Base-by-base conservation (phyloP, 306 rosid species). In the Prunus salicina region DNA sequence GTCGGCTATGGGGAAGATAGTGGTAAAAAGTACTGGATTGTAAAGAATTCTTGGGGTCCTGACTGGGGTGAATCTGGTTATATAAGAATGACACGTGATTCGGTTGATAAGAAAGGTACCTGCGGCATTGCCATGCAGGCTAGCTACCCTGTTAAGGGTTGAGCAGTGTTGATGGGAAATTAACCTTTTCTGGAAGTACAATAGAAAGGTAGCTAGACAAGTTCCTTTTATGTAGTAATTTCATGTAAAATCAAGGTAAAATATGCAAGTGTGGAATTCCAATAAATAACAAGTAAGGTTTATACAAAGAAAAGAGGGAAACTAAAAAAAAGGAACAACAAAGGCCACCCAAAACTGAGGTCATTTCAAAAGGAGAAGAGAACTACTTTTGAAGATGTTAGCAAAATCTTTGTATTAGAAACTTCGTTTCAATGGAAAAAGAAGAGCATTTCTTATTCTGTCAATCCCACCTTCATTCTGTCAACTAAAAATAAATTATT, bases 21-120 rank as follows among this genome's bases (percentile, higher is more conserved):
- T 16, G 85, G 77, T 64, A 8, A 34, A 1, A 84, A 86, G 76
- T 92, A 87, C 72, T 90, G 98, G 92, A 50, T 89, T 53, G 91
- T 90, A 81, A 90, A 87, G 84, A 92, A 86, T 65, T 92, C 97
- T 66, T 93, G 91, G 98, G 90, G 90, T 22, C 5, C 67, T 28
- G 79, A 66, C 18, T 84, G 97, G 93, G 96, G 96, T 19, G 91
- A 87, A 82, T 81, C 90, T 38, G 93, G 97, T 57, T 89, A 89
- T 51, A 43, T 88, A 43, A 94, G 77, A 79, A 79, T 90, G 73
- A 58, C 43, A 64, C 76, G 87, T 24, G 88, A 75, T 65, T 41
- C 67, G 1, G 14, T 0, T 18, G 78, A 86, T 41, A 83, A 72
- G 77, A 49, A 57, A 67, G 97, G 96, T 64, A 57, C 55, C 73